Conservation (phyloP, 1,139 yeast genomes). For the Yamadazyma trypodendri region DNA sequence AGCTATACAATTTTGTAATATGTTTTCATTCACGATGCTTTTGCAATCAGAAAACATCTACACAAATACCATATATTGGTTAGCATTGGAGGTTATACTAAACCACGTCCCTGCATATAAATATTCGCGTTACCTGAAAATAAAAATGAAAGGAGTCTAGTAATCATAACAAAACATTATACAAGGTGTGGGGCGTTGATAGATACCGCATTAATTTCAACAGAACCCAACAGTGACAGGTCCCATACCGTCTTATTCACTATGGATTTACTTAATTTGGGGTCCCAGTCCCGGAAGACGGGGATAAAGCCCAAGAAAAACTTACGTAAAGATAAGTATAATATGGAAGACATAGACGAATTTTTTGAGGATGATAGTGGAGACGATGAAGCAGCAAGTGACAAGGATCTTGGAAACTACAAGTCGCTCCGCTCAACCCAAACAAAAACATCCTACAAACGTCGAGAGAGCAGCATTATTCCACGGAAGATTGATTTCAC, state of each 20-base stretch:
- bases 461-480: slow-evolving; percentile 10
- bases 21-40: no score
- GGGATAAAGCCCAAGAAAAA: slow-evolving; percentile 54
- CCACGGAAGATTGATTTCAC: slow-evolving; percentile 41
- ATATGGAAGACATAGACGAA: slow-evolving; percentile 79
- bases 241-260: no score
- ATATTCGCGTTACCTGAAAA: slow-evolving; percentile 3
- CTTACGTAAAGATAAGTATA: slow-evolving; percentile 60
- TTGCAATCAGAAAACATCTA: no score
- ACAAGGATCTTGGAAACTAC: neutral
- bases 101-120: neutral
- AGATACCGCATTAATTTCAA: neutral
- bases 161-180: slow-evolving; percentile 3
- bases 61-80: neutral
- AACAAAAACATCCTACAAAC: slow-evolving; percentile 1
- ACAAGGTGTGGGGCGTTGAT: neutral
- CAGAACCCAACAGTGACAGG: no score
- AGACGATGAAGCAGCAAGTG: neutral
- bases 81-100: no score
- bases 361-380: slow-evolving; percentile 44
- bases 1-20: no score
- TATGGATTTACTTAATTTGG: slow-evolving; percentile 54
- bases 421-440: neutral
- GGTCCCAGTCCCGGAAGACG: slow-evolving; percentile 57
- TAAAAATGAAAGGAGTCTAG: neutral